A percentile compares a stretch with the other conserved stretches of the same genome.
These are phyloP conservation scores for Pythium utonaiense DNA, from an alignment of 352 stramenopile species.

Conservation along the genomic window DNA sequence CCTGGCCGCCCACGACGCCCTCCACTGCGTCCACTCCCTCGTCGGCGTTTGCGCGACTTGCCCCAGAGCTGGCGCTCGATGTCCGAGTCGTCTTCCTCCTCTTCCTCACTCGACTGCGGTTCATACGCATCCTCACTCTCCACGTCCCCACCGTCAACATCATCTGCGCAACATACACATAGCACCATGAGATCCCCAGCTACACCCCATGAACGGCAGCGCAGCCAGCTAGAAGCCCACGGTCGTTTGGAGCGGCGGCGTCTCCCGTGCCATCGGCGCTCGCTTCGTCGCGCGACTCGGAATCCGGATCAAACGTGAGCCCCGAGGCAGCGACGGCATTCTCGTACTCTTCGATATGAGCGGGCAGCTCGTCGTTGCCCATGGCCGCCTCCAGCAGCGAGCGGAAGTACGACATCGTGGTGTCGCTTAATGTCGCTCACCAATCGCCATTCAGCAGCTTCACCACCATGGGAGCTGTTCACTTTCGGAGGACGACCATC, in stretches of 20 bases:
- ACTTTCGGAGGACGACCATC: conserved; percentile 15
- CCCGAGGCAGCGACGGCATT: conserved; percentile 23
- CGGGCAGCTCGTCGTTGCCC: conserved; percentile 52
- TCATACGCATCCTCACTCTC: conserved; percentile 58
- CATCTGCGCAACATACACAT: conserved; percentile 2
- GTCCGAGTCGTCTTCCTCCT: conserved; percentile 81
- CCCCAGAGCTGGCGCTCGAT: conserved; percentile 82
- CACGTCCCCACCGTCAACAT: conserved; percentile 29
- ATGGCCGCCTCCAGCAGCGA: conserved; percentile 82
- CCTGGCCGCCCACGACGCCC: conserved; percentile 32
- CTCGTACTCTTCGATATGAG: conserved; percentile 49
- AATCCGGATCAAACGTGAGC: conserved; percentile 26
- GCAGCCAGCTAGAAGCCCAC: neutral
- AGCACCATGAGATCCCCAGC: neutral
- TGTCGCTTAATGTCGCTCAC: neutral
- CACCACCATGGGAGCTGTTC: conserved; percentile 3
- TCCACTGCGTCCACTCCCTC: conserved; percentile 26
- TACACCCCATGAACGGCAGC: neutral
- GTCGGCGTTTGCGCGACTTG: conserved; percentile 56
- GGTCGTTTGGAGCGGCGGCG: neutral
- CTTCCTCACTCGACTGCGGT: conserved; percentile 57
- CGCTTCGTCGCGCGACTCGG: conserved; percentile 19
- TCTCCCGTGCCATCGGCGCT: conserved; percentile 20
- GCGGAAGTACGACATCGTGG: conserved; percentile 73
- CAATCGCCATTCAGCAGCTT: conserved; percentile 2